These are phyloP conservation scores for Actinomortierella wolfii DNA, from an alignment of 371 early-diverging fungal species.

Conservation along the genomic window DNA sequence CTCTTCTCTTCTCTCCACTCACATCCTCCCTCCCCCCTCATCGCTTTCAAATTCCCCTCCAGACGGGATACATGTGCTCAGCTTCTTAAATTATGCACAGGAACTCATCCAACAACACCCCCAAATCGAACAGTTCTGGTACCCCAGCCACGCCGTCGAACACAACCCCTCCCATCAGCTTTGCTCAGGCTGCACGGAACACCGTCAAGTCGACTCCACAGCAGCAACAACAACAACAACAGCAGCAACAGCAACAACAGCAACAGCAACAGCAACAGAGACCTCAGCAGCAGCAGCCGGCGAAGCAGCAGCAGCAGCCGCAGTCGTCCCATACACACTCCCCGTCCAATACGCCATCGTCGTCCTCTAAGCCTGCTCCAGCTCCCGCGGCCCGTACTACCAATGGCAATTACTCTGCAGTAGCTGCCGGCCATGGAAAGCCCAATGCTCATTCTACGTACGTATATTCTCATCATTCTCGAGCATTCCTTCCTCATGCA, in stretches of 20 bases:
- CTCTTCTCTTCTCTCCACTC: neutral
- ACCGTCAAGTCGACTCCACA: conserved; percentile 30
- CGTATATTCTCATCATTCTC: conserved; percentile 3
- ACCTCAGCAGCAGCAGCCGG: too few species aligned
- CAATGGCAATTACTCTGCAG: conserved; percentile 45
- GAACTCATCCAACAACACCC: conserved; percentile 25
- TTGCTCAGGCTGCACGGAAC: conserved; percentile 44
- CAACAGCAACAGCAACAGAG: too few species aligned
- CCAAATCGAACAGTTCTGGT: conserved; percentile 17
- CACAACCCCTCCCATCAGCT: conserved; percentile 36
- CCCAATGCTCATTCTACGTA: conserved; percentile 39
- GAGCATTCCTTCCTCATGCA: neutral
- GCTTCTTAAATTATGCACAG: conserved; percentile 47
- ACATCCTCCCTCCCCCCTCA: conserved; percentile 1
- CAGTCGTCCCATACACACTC: too few species aligned
- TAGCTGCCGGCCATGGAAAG: conserved; percentile 19
- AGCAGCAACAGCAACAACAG: too few species aligned
- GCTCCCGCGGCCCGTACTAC: conserved; percentile 11
- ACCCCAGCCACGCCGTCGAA: too few species aligned
- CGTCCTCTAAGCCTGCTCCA: conserved; percentile 5
- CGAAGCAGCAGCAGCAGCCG: too few species aligned
- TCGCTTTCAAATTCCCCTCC: conserved; percentile 6
- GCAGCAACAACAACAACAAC: neutral
- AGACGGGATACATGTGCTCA: conserved; percentile 19
- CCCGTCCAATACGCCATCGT: too few species aligned